phyloP scores from a whole-genome alignment of 495 filamentous ascomycete species.

The Penicillium cinerascens region DNA sequence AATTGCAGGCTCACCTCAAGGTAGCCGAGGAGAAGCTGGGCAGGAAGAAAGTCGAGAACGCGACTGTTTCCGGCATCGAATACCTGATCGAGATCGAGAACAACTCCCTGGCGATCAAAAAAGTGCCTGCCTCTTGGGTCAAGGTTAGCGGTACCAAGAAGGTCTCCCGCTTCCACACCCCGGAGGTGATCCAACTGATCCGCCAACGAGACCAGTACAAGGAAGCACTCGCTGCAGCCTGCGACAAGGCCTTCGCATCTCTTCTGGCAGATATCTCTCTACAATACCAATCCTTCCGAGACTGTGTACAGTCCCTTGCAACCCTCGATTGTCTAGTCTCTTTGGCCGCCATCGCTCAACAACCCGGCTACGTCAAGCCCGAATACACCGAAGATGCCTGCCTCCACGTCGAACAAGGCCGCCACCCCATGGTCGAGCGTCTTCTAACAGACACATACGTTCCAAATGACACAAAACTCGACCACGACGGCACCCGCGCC shows the following conservation, averaged over 20 bases:
- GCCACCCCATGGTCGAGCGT: constrained; percentile 96
- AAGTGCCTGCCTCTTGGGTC: constrained; percentile 87
- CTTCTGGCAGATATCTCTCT: constrained; percentile 70
- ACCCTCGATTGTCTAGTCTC: constrained; percentile 88
- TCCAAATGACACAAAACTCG: constrained; percentile 78
- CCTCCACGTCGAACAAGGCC: constrained; percentile 70
- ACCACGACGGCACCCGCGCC: constrained; percentile 59
- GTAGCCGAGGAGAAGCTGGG: constrained; percentile 66
- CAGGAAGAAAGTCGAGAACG: constrained; percentile 69
- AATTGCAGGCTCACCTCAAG: constrained; percentile 71
- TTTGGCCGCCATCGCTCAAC: constrained; percentile 73
- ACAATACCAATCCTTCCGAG: constrained; percentile 84
- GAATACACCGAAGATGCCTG: constrained; percentile 66
- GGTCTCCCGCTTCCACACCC: constrained; percentile 89
- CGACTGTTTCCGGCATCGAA: constrained; percentile 83
- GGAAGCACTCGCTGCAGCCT: constrained; percentile 87
- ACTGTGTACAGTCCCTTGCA: constrained; percentile 81
- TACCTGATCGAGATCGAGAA: constrained; percentile 92
- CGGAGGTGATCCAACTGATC: constrained; percentile 75
- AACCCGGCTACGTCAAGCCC: constrained; percentile 90
- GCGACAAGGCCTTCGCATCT: constrained; percentile 73
- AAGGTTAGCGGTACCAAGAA: constrained; percentile 96
- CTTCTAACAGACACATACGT: constrained; percentile 85
- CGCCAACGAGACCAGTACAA: constrained; percentile 93
- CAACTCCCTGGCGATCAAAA: constrained; percentile 61